phyloP scores from a whole-genome alignment of 2,329 filamentous ascomycete genomes.

The Epichloe sp. region DNA sequence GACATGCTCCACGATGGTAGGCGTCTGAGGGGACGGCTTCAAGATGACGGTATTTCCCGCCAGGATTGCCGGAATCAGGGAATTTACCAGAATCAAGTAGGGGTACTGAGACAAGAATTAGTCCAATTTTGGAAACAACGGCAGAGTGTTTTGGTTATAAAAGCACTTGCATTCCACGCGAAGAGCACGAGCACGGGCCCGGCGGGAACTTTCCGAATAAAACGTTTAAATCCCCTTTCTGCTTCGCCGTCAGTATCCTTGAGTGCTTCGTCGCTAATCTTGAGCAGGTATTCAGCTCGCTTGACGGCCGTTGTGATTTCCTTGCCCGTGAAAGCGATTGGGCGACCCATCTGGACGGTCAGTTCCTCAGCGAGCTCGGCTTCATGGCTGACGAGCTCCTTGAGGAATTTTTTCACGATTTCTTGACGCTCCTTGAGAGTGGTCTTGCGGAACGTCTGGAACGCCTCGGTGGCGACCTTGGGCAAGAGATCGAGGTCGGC shows the following conservation, averaged over 20 bases:
- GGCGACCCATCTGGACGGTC: slow-evolving; percentile 89
- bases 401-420: slow-evolving; percentile 69
- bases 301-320: slow-evolving; percentile 79
- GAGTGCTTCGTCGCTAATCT: slow-evolving; percentile 66
- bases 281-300: slow-evolving; percentile 73
- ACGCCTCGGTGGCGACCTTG: slow-evolving; percentile 58
- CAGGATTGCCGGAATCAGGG: slow-evolving; percentile 79
- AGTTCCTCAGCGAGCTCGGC: slow-evolving; percentile 75
- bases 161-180: slow-evolving; percentile 74
- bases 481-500: slow-evolving; percentile 62
- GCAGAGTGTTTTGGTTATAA: background rate
- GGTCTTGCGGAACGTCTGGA: slow-evolving; percentile 64
- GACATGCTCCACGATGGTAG: slow-evolving; percentile 79
- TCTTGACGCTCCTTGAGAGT: slow-evolving; percentile 61
- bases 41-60: slow-evolving; percentile 84
- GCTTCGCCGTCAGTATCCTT: slow-evolving; percentile 69
- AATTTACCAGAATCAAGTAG: slow-evolving; percentile 87
- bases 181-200: slow-evolving; percentile 84
- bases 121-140: background rate
- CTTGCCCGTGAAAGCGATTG: slow-evolving; percentile 72
- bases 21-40: slow-evolving; percentile 91
- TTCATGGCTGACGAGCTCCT: slow-evolving; percentile 54
- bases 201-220: slow-evolving; percentile 76
- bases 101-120: slow-evolving; percentile 53
- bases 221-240: slow-evolving; percentile 81